A percentile compares a stretch with the other conserved stretches of the same genome.
These are phyloP conservation scores for Colletotrichum sublineola DNA, from an alignment of 2,329 filamentous ascomycete genomes.

Conservation along the genomic window DNA sequence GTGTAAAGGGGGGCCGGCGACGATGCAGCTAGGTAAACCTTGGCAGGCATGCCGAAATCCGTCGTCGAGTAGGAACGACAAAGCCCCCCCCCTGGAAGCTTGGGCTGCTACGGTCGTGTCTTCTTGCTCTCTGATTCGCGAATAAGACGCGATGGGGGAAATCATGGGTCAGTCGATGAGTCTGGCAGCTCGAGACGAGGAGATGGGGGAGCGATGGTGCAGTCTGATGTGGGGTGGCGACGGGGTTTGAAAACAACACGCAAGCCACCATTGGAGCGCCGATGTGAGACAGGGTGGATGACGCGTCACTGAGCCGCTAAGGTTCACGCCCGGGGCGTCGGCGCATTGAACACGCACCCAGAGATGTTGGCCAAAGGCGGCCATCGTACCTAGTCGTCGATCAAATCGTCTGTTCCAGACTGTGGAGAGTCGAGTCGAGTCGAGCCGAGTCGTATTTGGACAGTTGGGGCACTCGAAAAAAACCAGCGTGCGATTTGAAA, in stretches of 20 bases:
- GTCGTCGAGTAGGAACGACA: constrained; percentile 28
- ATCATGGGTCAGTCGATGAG: constrained; percentile 8
- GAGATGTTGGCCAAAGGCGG: not conserved
- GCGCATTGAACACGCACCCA: constrained; percentile 16
- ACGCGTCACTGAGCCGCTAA: constrained; percentile 41
- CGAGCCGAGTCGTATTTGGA: constrained; percentile 4
- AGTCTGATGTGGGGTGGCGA: constrained; percentile 40
- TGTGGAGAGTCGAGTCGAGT: constrained; percentile 22
- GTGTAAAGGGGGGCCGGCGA: constrained; percentile 13
- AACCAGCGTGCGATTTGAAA: constrained; percentile 14
- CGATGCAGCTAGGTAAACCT: constrained; percentile 26
- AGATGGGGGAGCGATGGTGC: constrained; percentile 16
- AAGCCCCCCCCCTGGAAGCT: constrained; percentile 28
- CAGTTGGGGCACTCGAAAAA: not conserved
- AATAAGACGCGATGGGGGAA: constrained; percentile 24
- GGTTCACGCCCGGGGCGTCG: constrained; percentile 33
- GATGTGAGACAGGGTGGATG: constrained; percentile 42
- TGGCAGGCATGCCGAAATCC: constrained; percentile 41
- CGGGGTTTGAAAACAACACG: constrained; percentile 40
- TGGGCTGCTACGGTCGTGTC: constrained; percentile 18
- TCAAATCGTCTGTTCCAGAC: constrained; percentile 36
- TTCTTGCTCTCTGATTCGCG: constrained; percentile 29
- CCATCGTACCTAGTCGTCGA: constrained; percentile 22
- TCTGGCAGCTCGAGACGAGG: constrained; percentile 37
- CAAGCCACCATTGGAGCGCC: constrained; percentile 41